Percentiles rank a stretch among this genome's conserved stretches.
Conservation (phyloP, 192 early-diverging fungal species). For the Coemansia sp. region DNA sequence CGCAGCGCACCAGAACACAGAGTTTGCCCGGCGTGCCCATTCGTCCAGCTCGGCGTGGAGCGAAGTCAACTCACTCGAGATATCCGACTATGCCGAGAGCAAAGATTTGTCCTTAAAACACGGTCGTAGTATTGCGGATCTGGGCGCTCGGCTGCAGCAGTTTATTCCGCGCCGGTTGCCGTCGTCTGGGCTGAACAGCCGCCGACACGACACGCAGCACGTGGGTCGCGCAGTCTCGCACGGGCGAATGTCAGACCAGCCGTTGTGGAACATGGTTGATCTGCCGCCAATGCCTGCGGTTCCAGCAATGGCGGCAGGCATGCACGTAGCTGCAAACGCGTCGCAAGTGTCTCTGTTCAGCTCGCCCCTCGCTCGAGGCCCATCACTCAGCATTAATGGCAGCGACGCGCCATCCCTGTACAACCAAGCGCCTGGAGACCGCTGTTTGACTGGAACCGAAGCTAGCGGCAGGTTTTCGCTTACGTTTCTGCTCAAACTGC, state of each 20-base stretch:
- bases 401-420: not conserved
- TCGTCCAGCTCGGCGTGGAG: conserved; percentile 19
- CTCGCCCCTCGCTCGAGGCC: conserved; percentile 15
- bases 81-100: not conserved
- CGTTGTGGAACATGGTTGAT: conserved; percentile 22
- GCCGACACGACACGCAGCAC: not conserved
- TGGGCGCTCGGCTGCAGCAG: conserved; percentile 37
- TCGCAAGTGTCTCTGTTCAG: conserved; percentile 21
- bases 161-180: conserved; percentile 43
- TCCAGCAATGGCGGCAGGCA: conserved; percentile 2
- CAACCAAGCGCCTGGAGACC: conserved; percentile 4
- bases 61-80: conserved; percentile 9
- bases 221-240: conserved; percentile 16
- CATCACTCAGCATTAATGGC: conserved; percentile 4
- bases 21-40: not conserved
- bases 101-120: conserved; percentile 8
- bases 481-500: conserved; percentile 26
- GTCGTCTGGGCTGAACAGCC: not conserved
- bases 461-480: conserved; percentile 28
- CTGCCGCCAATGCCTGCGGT: conserved; percentile 29
- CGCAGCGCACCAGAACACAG: not conserved
- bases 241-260: conserved; percentile 17
- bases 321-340: not conserved
- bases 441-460: not conserved
- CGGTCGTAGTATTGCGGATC: conserved; percentile 34